These are phyloP conservation scores for Colletotrichum phormii DNA, from an alignment of 2,329 filamentous ascomycete genomes.

Conservation along the genomic window DNA sequence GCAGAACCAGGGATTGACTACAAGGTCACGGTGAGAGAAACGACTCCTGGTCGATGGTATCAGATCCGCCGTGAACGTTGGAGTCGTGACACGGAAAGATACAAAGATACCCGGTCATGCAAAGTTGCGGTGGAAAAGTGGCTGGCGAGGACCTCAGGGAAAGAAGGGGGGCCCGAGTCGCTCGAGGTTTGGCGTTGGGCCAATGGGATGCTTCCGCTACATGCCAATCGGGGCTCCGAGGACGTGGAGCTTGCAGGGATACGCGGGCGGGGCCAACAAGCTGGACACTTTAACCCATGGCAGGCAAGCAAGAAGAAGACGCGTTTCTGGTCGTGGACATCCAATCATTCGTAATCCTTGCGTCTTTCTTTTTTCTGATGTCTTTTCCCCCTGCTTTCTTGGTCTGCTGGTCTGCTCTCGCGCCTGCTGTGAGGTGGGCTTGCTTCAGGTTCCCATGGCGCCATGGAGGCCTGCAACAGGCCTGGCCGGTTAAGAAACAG, in stretches of 20 bases:
- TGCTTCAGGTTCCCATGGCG: neutral
- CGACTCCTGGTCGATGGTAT: neutral
- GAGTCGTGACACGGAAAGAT: conserved; percentile 10
- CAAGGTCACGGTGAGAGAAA: conserved; percentile 20
- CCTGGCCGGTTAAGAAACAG: conserved; percentile 12
- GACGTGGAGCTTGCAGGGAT: conserved; percentile 23
- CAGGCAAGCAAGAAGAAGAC: conserved; percentile 1
- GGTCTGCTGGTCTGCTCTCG: neutral
- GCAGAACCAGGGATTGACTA: neutral
- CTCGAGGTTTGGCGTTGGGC: neutral
- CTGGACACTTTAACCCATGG: conserved; percentile 14
- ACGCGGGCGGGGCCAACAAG: neutral
- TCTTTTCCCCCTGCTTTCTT: neutral
- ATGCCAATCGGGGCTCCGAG: conserved; percentile 5
- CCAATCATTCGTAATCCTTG: neutral
- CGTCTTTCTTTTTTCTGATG: conserved; percentile 5
- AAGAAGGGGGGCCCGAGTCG: conserved; percentile 11
- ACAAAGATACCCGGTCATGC: conserved; percentile 1
- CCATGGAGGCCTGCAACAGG: neutral
- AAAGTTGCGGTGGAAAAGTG: neutral
- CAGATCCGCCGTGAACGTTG: neutral
- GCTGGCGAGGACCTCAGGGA: neutral
- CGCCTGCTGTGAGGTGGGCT: too few relatives aligned
- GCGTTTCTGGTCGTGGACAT: conserved; percentile 11
- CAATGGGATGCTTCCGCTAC: conserved; percentile 26